Evolutionary conservation across 495 filamentous ascomycete genomes (phyloP), one percentile per base, ranked within the genome.

Genomic region (Cercophora sp.): DNA sequence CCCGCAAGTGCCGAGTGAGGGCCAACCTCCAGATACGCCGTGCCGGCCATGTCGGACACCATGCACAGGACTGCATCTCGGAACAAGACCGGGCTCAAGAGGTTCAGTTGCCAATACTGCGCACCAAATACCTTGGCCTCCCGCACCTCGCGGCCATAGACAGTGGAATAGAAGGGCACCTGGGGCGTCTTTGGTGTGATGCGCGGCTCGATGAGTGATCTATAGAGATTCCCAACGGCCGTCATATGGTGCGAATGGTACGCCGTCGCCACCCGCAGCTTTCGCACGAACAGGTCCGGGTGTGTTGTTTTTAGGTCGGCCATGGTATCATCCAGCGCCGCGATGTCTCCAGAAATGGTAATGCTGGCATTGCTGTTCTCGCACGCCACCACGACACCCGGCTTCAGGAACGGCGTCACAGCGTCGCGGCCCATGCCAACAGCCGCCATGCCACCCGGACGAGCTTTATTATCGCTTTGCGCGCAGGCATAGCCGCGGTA

Each of bases 401-500:
- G 20, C 39, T 42, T 42, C 16, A 42, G 20, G 2, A 77, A 40
- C 0, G 71, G 73, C 2, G 58, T 29, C 2, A 69, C 74, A 16
- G 79, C 68, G 9, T 75, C 64, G 8, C 43, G 15, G 0, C 67
- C 64, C 0, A 60, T 58, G 0, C 72, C 78, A 15, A 72, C 73
- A 0, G 79, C 81, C 35, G 81, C 27, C 81, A 85, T 83, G 1
- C 61, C 68, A 10, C 79, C 79, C n/a, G n/a, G n/a, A n/a, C n/a
- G n/a, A n/a, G n/a, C n/a, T 15, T n/a, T 42, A 15, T 20, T 20
- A 20, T 20, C 24, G 39, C 20, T 42, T 22, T 42, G 39, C 20
- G 39, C 39, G 16, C 16, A 42, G 39, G 24, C 39, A 8, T 52
- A 52, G 11, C 73, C 62, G 39, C 69, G 64, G 56, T 74, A 56